Base-by-base conservation (phyloP, 2,329 filamentous ascomycete genomes). In the Didymosphaeria variabile region DNA sequence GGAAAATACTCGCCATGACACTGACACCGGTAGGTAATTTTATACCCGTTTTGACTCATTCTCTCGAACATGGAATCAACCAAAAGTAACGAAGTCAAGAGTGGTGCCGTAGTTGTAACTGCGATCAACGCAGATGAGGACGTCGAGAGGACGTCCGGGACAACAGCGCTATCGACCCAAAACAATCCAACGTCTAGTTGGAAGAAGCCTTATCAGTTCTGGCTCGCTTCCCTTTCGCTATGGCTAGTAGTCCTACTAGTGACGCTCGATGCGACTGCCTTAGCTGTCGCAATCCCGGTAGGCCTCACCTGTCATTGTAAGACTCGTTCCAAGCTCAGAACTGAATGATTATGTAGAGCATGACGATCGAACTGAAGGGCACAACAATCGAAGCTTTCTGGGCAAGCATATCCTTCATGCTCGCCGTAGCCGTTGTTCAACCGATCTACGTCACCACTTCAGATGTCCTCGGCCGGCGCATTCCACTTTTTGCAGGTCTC, bases 381-480 rank as follows among this genome's bases (percentile, higher is more conserved):
- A 67, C 62, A 9, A 67, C 55, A 1, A 49, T 67, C 13, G 54
- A 67, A 58, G 57, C 68, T 7, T 73, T 88, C 42, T 93, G 90
- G 91, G 89, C 93, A 62, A 90, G 90, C n/a, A 65, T 68, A 1
- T 55, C 63, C 45, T 73, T 68, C 47, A 51, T 72, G 29, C 69
- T 74, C 29, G 64, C 65, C 31, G 61, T 63, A 1, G 64, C 59
- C 44, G 66, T 74, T 17, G 63, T 66, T 3, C 68, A 67, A 13
- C 75, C 76, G 6, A 57, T 77, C 46, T 76, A 73, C 68, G 70
- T 67, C 40, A 73, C 67, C 19, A 44, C 72, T 8, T 72, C 68
- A 9, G 67, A 75, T 36, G 61, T 73, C 10, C 52, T 74, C 17
- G 74, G 73, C 10, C 69, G 72, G 12, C 68, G 66, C 26, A 54